Base-by-base conservation (phyloP, 2,329 filamentous ascomycete species). In the Diaporthe citri region DNA sequence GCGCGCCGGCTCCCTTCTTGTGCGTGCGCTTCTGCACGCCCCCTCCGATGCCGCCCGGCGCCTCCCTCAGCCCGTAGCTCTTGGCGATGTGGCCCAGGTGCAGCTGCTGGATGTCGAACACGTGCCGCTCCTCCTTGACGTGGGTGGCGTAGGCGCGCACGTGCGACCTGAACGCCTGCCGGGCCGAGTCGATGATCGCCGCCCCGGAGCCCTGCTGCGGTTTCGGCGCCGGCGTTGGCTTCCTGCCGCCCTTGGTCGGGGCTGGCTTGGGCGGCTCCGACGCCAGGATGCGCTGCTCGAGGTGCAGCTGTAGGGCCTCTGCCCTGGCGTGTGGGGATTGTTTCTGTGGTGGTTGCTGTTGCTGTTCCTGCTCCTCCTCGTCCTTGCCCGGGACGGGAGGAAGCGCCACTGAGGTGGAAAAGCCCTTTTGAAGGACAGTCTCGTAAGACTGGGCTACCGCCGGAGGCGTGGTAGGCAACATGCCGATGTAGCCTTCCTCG, bases 61-160 rank as follows among this genome's bases (percentile, higher is more conserved):
- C 92, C 83, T 99, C 97, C 77, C 97, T 90, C 78, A 99, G 86
- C 2, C 93, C 97, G 82, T 97, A 99, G 36, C 94, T 95, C 87
- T 99, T 99, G 10, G 96, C 96, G 78, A 97, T 87, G 87, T 99
- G 97, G 4, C 97, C 97, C 10, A 98, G 86, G 83, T 99, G 97
- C 62, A 99, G 86, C 80, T 94, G 91, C 76, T 95, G 95, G 84
- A 98, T 97, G 83, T 98, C 94, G 83, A 99, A 99, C 82, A 94
- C 96, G 71, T 88, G 87, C 71, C 97, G 90, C 85, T 99, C 97
- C 57, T 93, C 92, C 41, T 94, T 93, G 39, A 96, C 91, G 83
- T 99, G 97, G 0, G 97, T 99, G 3, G 97, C 95, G 82, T 99
- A 99, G 0, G 97, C 97, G 72, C 97, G 90, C 72, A 99, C 93